phyloP scores from a whole-genome alignment of 768 basidiomycete species.

The Ephemerocybe angulata region DNA sequence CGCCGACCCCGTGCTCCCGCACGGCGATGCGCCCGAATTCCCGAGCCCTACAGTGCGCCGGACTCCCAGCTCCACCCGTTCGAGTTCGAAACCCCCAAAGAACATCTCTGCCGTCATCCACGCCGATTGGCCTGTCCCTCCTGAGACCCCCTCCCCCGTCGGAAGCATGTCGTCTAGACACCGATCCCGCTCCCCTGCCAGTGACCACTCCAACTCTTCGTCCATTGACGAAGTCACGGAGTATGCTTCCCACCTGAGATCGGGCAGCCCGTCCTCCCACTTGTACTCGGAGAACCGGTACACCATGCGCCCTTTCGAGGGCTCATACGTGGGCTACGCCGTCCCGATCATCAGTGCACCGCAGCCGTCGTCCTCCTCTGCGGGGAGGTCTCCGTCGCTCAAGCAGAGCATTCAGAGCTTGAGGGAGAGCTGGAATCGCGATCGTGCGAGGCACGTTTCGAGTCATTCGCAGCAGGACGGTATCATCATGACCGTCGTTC shows the following conservation, averaged over 20 bases:
- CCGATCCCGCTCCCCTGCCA: constrained; percentile 12
- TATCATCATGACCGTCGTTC: constrained; percentile 44
- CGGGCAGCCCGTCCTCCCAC: constrained; percentile 12
- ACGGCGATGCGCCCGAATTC: background rate
- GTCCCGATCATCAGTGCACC: constrained; percentile 7
- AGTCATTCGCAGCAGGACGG: constrained; percentile 22
- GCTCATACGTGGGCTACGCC: constrained; percentile 12
- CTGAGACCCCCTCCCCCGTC: constrained; percentile 12
- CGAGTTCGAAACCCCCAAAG: background rate
- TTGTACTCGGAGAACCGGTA: background rate
- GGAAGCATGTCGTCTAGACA: background rate
- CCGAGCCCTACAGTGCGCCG: background rate
- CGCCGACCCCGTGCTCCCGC: constrained; percentile 9
- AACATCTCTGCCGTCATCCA: constrained; percentile 4
- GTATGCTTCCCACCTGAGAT: constrained; percentile 2
- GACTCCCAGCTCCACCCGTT: background rate
- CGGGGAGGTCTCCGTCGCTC: constrained; percentile 7
- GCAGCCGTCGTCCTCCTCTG: constrained; percentile 1
- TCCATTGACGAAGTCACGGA: background rate
- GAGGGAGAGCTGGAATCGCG: constrained; percentile 24
- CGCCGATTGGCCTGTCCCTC: constrained; percentile 11
- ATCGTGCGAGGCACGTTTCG: constrained; percentile 17
- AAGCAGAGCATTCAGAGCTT: constrained; percentile 26
- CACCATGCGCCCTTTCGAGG: constrained; percentile 33
- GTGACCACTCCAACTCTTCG: constrained; percentile 1